A percentile compares a stretch with the other conserved stretches of the same genome.
Evolutionary conservation across 495 filamentous ascomycete species (phyloP).

Genomic region (Penicillium pulvis): DNA sequence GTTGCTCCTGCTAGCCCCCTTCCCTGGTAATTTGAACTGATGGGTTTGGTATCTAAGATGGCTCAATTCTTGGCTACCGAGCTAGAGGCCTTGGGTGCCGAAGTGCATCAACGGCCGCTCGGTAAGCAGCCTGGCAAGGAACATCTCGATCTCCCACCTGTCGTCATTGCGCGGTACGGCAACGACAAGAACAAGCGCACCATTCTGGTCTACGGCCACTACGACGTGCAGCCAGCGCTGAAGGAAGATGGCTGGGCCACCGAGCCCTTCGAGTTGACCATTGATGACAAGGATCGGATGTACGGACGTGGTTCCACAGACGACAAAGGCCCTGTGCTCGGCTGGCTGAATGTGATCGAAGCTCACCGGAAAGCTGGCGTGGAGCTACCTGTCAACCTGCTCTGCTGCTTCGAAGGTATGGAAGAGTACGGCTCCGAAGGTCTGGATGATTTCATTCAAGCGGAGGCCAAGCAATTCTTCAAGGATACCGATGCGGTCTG

Average conservation of each 20-base stretch:
- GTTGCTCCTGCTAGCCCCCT: constrained; percentile 9
- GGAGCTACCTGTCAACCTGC: constrained; percentile 93
- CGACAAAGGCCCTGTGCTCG: constrained; percentile 96
- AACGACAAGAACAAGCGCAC: constrained; percentile 88
- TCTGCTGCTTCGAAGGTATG: constrained; percentile 99
- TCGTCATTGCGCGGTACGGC: constrained; percentile 89
- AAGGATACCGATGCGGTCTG: constrained; percentile 94
- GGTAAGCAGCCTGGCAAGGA: constrained; percentile 90
- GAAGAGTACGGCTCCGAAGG: constrained; percentile 98
- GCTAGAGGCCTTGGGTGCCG: constrained; percentile 79
- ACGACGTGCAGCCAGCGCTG: constrained; percentile 95
- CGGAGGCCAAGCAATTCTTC: constrained; percentile 88
- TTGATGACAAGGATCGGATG: constrained; percentile 91
- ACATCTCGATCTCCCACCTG: constrained; percentile 87
- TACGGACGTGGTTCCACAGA: constrained; percentile 94
- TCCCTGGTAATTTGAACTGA: constrained; percentile 1
- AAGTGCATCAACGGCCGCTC: constrained; percentile 78
- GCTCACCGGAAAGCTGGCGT: constrained; percentile 93
- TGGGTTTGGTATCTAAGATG: constrained; percentile 61
- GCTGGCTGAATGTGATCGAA: constrained; percentile 97
- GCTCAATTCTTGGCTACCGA: constrained; percentile 84
- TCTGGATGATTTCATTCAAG: constrained; percentile 89
- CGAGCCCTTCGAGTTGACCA: constrained; percentile 87
- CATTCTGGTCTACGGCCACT: constrained; percentile 96
- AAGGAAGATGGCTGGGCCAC: constrained; percentile 96